phyloP scores from a whole-genome alignment of 2,329 filamentous ascomycete species.

The Drechslerella dactyloides region DNA sequence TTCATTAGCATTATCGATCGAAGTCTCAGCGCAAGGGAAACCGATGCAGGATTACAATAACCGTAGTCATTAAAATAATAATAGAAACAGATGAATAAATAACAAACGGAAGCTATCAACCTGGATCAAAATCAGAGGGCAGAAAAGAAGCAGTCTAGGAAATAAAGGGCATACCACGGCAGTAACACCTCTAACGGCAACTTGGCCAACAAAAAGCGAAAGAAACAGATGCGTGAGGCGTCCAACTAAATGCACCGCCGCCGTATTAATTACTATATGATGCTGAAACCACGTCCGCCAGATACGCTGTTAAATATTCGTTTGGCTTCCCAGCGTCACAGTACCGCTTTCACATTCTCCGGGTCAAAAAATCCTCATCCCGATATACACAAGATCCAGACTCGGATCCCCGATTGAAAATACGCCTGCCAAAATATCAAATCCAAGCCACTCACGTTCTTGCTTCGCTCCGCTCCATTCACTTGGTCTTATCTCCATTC shows the following conservation, averaged over 20 bases:
- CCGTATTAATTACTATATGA: conserved; percentile 32
- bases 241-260: conserved; percentile 18
- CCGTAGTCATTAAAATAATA: conserved; percentile 16
- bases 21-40: conserved; percentile 1
- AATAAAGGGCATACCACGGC: conserved; percentile 14
- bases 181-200: conserved; percentile 23
- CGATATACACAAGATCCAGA: conserved; percentile 20
- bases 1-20: conserved; percentile 32
- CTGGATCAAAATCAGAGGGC: background rate
- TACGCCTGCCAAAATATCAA: conserved; percentile 5
- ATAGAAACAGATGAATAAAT: conserved; percentile 5
- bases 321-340: conserved; percentile 10
- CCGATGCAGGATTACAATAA: conserved; percentile 35
- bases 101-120: conserved; percentile 3
- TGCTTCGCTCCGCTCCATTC: background rate
- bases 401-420: conserved; percentile 1
- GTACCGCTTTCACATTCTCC: conserved; percentile 29
- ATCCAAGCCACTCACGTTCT: conserved; percentile 3
- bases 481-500: conserved; percentile 46
- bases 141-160: background rate
- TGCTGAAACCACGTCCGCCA: conserved; percentile 17
- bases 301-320: conserved; percentile 39
- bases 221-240: conserved; percentile 6
- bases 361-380: conserved; percentile 19
- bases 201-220: conserved; percentile 17